Base-by-base conservation (phyloP, 352 stramenopile species). In the Globisporangium splendens region DNA sequence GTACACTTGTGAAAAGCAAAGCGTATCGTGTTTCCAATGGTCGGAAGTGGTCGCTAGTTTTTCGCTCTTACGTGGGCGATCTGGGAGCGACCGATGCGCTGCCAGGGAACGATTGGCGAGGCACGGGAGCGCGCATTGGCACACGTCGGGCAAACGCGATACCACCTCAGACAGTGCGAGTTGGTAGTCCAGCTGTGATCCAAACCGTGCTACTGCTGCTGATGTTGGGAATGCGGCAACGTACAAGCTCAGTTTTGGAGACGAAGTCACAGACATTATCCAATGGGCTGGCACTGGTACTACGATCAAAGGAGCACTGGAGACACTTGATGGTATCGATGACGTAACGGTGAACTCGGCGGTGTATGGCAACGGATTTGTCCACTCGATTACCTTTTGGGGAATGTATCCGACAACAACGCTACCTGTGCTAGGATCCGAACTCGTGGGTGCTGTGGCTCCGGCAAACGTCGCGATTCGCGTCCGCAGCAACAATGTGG, bases 321-420 rank as follows among this genome's bases (percentile, higher is more conserved):
- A 89, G 22, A 61, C 22, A 13, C 62, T 89, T 2, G 67, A 79
- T 44, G 70, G 54, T 14, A 65, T 93, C 0, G 72, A 90, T 20
- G 75, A 77, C 13, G 76, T 88, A 3, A 86, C 50, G 0, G 72
- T 93, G 5, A 61, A 47, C 0, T 88, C 83, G 0, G 42, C 71
- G 10, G 47, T 66, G 2, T 62, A 69, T 2, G 66, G 66, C 20
- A 72, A 85, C 8, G 90, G 80, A 11, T 89, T 85, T 41, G 65
- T 96, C 7, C 90, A 95, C 62, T 89, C 78, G 0, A 73, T 96
- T 56, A 84, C 65, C n/a, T 96, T 97, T 47, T 96, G 86, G 86
- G 88, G 88, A 3, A 75, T 70, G 17, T 91, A 91, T 46, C 69
- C 80, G 11, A 77, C 73, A 46, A 66, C 65, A 15, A 88, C 69